These are phyloP conservation scores for Eucalyptus erythrocorys DNA, from an alignment of 345 rosid genomes.

Conservation along the genomic window DNA sequence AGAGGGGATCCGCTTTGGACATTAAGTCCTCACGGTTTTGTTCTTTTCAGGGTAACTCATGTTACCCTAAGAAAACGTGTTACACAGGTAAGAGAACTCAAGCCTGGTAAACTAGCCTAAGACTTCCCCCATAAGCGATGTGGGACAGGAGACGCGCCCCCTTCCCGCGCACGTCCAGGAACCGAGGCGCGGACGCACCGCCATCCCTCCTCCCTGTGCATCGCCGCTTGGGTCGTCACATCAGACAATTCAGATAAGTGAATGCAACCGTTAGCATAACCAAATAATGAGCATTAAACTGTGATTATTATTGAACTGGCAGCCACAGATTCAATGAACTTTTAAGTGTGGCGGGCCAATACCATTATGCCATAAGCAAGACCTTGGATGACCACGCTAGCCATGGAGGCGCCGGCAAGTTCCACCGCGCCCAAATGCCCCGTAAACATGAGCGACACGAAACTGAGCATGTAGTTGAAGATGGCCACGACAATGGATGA, in stretches of 20 bases:
- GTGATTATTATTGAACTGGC: background rate
- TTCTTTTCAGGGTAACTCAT: no score
- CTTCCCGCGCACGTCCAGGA: no score
- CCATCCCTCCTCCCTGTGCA: no score
- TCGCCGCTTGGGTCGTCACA: no score
- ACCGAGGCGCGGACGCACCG: no score
- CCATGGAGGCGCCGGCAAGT: slow-evolving; percentile 87
- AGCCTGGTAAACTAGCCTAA: no score
- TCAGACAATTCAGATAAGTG: background rate
- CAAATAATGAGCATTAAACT: background rate
- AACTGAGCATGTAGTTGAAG: slow-evolving; percentile 69
- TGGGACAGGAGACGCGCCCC: no score
- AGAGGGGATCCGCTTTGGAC: no score
- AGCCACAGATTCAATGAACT: background rate
- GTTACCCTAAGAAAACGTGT: no score
- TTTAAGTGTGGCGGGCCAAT: background rate
- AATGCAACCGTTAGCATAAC: background rate
- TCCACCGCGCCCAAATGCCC: slow-evolving; percentile 68
- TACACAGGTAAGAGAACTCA: no score
- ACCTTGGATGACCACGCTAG: slow-evolving; percentile 80
- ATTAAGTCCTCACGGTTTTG: no score
- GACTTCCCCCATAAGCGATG: no score
- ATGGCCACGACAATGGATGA: slow-evolving; percentile 58
- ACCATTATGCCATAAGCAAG: slow-evolving; percentile 96
- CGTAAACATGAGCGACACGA: slow-evolving; percentile 59